Conservation (phyloP, 441 rosid species). For the Jatropha podagrica region DNA sequence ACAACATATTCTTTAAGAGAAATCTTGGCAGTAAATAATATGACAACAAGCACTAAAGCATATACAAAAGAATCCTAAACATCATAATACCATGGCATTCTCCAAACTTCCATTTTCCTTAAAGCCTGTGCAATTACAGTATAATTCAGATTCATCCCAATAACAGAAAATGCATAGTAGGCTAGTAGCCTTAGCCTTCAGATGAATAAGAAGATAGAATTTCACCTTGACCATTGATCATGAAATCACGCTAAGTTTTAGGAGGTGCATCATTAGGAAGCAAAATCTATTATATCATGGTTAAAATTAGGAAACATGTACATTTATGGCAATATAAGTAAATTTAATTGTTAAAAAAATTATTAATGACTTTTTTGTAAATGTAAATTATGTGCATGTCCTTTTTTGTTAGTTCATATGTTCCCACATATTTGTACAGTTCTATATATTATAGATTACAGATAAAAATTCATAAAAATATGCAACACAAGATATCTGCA, state of each 20-base stretch:
- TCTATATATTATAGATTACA: background rate
- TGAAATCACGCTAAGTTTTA: background rate
- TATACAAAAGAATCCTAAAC: background rate
- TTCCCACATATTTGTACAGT: too few species aligned
- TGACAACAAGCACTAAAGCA: background rate
- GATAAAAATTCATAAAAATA: background rate
- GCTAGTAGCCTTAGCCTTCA: background rate
- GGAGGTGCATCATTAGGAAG: background rate
- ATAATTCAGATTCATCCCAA: background rate
- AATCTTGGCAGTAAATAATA: background rate
- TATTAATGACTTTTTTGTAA: too few species aligned
- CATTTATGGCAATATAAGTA: too few species aligned
- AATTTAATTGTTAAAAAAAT: too few species aligned
- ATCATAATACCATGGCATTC: slow-evolving; percentile 15
- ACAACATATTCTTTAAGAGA: background rate
- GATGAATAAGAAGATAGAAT: background rate
- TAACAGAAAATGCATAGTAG: background rate
- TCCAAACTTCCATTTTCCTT: background rate
- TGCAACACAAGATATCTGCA: background rate
- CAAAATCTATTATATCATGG: too few species aligned
- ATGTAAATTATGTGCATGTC: too few species aligned
- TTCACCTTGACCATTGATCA: background rate
- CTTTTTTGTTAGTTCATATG: too few species aligned
- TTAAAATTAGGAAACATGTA: too few species aligned
- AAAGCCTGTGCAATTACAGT: background rate